These are phyloP conservation scores for Tetrastigma voinierianum DNA, from an alignment of 164 flowering plant species.

Conservation along the genomic window DNA sequence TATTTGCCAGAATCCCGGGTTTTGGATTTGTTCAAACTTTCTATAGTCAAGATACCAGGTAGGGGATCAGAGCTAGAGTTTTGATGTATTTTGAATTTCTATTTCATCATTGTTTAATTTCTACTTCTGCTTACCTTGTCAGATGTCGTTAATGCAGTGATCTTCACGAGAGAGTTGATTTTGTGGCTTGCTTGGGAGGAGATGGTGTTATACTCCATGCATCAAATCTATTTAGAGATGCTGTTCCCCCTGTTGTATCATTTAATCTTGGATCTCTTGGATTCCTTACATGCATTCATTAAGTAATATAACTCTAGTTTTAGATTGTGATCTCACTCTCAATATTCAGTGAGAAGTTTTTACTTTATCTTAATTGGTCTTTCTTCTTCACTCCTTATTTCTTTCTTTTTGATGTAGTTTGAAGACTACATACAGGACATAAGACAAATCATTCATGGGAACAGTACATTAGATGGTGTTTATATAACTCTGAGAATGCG, in stretches of 20 bases:
- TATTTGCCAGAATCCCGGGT: conserved; percentile 97
- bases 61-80: conserved; percentile 2
- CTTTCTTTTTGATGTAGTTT: conserved; percentile 50
- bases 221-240: conserved; percentile 88
- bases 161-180: conserved; percentile 96
- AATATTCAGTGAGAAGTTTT: neutral
- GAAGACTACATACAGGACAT: conserved; percentile 76
- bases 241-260: conserved; percentile 97
- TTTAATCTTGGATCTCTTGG: conserved; percentile 99
- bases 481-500: conserved; percentile 98
- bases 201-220: conserved; percentile 98
- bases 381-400: conserved; percentile 6
- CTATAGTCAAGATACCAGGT: conserved; percentile 96
- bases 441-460: conserved; percentile 86
- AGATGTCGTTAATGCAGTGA: conserved; percentile 50
- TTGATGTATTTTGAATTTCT: conserved; percentile 1
- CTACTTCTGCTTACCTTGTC: conserved; percentile 2
- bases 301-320: conserved; percentile 26
- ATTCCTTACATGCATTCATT: conserved; percentile 94
- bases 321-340: neutral
- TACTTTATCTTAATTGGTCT: neutral
- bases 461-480: conserved; percentile 82
- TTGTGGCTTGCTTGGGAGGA: conserved; percentile 97
- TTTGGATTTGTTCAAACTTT: conserved; percentile 99
- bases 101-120: neutral